phyloP scores from a whole-genome alignment of 2,329 filamentous ascomycete genomes.

The Penicillium oxalicum region DNA sequence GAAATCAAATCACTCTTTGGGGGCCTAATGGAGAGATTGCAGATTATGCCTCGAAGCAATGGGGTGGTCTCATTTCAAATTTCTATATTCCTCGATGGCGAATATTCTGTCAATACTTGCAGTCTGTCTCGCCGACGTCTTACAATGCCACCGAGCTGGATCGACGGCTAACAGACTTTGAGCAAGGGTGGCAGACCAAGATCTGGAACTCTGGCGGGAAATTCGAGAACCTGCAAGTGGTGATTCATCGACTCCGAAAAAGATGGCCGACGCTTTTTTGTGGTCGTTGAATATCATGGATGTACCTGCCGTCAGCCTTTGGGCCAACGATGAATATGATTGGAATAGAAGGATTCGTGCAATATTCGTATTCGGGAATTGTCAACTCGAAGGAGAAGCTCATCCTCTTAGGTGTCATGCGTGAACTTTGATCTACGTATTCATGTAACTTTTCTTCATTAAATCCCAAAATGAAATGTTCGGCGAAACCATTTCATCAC shows the following conservation, averaged over 20 bases:
- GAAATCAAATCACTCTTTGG: constrained; percentile 50
- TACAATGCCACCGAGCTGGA: constrained; percentile 10
- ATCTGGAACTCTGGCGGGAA: constrained; percentile 4
- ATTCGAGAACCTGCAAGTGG: constrained; percentile 4
- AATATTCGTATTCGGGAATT: too few relatives aligned
- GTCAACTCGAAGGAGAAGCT: too few relatives aligned
- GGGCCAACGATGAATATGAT: too few relatives aligned
- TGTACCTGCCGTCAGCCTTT: too few relatives aligned
- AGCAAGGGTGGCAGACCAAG: constrained; percentile 13
- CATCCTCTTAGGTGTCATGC: too few relatives aligned
- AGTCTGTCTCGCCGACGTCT: constrained; percentile 6
- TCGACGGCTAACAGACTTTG: constrained; percentile 8
- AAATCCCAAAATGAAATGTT: too few relatives aligned
- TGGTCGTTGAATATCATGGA: too few relatives aligned
- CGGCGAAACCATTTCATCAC: too few relatives aligned
- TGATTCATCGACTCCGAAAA: constrained; percentile 2
- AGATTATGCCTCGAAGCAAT: constrained; percentile 48
- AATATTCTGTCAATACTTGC: constrained; percentile 39
- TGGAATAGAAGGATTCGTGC: too few relatives aligned
- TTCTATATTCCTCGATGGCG: constrained; percentile 47
- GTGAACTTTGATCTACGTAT: too few relatives aligned
- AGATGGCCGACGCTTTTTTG: constrained; percentile 13
- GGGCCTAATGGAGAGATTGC: constrained; percentile 44
- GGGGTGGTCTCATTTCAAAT: constrained; percentile 42
- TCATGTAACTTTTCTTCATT: too few relatives aligned